Evolutionary conservation across 2,329 filamentous ascomycete genomes (phyloP).

Genomic region (Colletotrichum coccodes): DNA sequence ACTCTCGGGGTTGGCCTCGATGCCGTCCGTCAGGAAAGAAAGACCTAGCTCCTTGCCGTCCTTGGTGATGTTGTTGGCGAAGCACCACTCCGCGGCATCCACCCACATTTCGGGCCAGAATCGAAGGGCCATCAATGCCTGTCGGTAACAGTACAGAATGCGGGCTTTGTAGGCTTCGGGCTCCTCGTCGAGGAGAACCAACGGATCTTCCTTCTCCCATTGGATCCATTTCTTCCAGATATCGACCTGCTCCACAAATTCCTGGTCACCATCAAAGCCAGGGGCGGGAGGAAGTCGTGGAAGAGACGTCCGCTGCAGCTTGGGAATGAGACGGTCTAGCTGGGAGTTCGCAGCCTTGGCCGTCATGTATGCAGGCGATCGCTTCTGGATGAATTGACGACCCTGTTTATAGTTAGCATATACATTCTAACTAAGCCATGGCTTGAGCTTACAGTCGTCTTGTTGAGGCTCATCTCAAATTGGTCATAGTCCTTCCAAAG

Average conservation of each 20-base stretch:
- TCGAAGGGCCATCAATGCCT: slow-evolving; percentile 89
- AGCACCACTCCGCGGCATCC: slow-evolving; percentile 93
- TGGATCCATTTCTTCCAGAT: slow-evolving; percentile 94
- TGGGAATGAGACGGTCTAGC: slow-evolving; percentile 86
- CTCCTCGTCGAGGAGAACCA: slow-evolving; percentile 88
- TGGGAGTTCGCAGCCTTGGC: slow-evolving; percentile 91
- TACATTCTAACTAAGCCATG: not conserved
- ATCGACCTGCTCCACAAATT: slow-evolving; percentile 85
- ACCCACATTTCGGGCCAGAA: slow-evolving; percentile 98
- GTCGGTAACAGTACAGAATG: slow-evolving; percentile 90
- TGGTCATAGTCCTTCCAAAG: slow-evolving; percentile 98
- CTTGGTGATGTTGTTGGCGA: slow-evolving; percentile 74
- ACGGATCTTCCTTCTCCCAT: slow-evolving; percentile 94
- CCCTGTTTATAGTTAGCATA: slow-evolving; percentile 65
- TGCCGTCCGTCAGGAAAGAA: slow-evolving; percentile 83
- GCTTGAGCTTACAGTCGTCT: slow-evolving; percentile 75
- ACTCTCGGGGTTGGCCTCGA: slow-evolving; percentile 92
- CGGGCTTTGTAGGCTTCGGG: slow-evolving; percentile 78
- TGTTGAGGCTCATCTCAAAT: slow-evolving; percentile 95
- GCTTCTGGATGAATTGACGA: slow-evolving; percentile 93
- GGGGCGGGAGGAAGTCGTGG: slow-evolving; percentile 84
- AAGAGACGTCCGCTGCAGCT: slow-evolving; percentile 79
- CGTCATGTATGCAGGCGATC: slow-evolving; percentile 94
- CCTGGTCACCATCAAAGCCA: slow-evolving; percentile 87
- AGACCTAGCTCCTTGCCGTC: slow-evolving; percentile 73